Percentiles rank a stretch among this genome's conserved stretches.
These are phyloP conservation scores for Triticum turgidum DNA, from an alignment of 176 grass and related monocot species.

Conservation along the genomic window DNA sequence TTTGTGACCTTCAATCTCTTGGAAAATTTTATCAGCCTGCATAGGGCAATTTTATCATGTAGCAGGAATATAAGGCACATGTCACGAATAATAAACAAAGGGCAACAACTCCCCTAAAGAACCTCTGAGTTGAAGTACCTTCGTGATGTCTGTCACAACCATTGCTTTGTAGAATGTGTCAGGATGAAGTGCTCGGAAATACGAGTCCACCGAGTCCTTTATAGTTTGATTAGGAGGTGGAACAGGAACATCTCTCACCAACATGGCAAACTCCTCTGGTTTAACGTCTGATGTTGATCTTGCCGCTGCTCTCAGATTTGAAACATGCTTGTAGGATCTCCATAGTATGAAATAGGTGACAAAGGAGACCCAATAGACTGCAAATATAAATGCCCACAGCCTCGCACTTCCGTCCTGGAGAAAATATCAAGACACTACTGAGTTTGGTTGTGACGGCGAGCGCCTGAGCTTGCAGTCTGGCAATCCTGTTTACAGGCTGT, in stretches of 20 bases:
- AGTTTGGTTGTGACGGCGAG: background rate
- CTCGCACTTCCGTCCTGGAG: slow-evolving; percentile 29
- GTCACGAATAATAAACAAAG: slow-evolving; percentile 8
- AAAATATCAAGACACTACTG: slow-evolving; percentile 18
- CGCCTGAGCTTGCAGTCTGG: background rate
- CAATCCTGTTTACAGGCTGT: background rate
- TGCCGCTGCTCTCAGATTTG: slow-evolving; percentile 63
- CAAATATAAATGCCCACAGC: slow-evolving; percentile 79
- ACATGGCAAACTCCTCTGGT: slow-evolving; percentile 72
- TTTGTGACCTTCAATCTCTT: slow-evolving; percentile 70
- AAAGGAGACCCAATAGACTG: slow-evolving; percentile 87
- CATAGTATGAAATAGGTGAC: slow-evolving; percentile 84
- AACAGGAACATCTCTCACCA: slow-evolving; percentile 74
- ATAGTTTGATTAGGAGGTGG: slow-evolving; percentile 49
- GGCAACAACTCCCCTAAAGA: background rate
- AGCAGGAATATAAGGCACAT: background rate
- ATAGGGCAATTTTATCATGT: slow-evolving; percentile 9
- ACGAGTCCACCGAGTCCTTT: slow-evolving; percentile 81
- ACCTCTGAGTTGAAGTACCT: slow-evolving; percentile 46
- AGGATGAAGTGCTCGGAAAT: slow-evolving; percentile 78
- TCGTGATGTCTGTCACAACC: slow-evolving; percentile 62
- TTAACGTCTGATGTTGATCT: slow-evolving; percentile 59
- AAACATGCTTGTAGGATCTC: slow-evolving; percentile 88
- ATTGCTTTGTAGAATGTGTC: slow-evolving; percentile 81
- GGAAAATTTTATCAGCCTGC: slow-evolving; percentile 87